Base-by-base conservation (phyloP, 2,329 filamentous ascomycete genomes). In the Septoria petroselini region DNA sequence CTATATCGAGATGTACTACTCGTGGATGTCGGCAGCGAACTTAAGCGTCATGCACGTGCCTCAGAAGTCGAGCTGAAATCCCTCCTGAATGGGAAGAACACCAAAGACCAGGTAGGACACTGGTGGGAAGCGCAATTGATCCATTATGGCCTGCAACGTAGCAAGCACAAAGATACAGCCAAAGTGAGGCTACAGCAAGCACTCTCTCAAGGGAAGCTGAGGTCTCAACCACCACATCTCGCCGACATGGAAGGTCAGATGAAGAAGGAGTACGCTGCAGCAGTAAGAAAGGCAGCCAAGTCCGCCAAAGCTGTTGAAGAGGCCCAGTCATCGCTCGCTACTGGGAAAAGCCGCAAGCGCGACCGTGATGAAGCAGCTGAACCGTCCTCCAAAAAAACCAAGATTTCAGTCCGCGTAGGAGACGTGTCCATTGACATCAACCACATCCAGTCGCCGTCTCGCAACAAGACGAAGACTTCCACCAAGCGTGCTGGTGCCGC, bases 111-210 rank as follows among this genome's bases (percentile, higher is more conserved):
- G 35, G 74, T 79, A 0, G 79, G 72, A 1, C 79, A 83, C 55
- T 85, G 77, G 76, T 84, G 81, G 50, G 75, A 81, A 54, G 80
- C 81, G 0, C 80, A 85, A 54, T 71, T 84, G 8, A 65, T 81
- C 3, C 82, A 85, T 65, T 84, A 84, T 65, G 81, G 79, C 1
- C 70, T 85, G 0, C 70, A 69, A 5, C 72, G 74, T 0, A 80
- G 78, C 14, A 81, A 80, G 59, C 73, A 73, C 37, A 84, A 84
- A 65, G 74, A 77, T 17, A 73, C 75, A 0, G 80, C 81, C 7
- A 79, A 80, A 48, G 76, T 81, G 68, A 70, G 81, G 2, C 66
- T 85, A 12, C 71, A 77, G n/a, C 76, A 81, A 54, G 79, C 80
- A 6, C 61, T 83, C 51, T 77, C 75, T 29, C 65, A 65, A 2